Percentiles rank a stretch among this genome's conserved stretches.
These are phyloP conservation scores for Tripidium arundinaceum DNA, from an alignment of 202 grass and related monocot species.

Conservation along the genomic window DNA sequence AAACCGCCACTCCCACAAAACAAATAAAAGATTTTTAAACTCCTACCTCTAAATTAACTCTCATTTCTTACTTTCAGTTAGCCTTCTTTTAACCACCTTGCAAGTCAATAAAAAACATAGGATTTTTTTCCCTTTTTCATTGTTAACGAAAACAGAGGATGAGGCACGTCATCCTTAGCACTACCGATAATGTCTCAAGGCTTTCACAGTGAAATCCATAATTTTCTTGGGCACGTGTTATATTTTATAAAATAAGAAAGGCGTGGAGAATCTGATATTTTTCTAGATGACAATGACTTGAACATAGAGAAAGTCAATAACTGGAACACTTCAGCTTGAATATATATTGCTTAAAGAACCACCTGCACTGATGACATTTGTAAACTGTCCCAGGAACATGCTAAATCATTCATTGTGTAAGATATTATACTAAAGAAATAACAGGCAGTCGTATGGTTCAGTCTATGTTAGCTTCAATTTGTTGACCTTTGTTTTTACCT, in stretches of 20 bases:
- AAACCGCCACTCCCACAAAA: background rate
- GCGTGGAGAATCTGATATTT: background rate
- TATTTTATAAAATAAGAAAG: background rate
- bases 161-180: background rate
- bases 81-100: background rate
- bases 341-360: background rate
- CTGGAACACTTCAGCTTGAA: background rate
- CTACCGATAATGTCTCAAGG: background rate
- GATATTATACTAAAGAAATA: background rate
- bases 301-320: conserved; percentile 4
- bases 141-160: conserved; percentile 4
- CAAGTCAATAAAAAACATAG: background rate
- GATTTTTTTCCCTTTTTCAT: background rate
- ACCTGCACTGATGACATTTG: background rate
- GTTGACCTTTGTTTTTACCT: background rate
- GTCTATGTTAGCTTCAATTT: background rate
- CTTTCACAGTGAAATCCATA: background rate
- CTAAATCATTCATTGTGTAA: background rate
- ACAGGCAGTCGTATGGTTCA: background rate
- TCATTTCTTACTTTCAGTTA: too few relatives aligned
- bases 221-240: background rate
- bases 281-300: background rate
- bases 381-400: conserved; percentile 9
- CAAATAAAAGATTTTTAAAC: background rate
- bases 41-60: background rate